Conservation (phyloP, 306 rosid genomes). For the Cyamopsis tetragonoloba region DNA sequence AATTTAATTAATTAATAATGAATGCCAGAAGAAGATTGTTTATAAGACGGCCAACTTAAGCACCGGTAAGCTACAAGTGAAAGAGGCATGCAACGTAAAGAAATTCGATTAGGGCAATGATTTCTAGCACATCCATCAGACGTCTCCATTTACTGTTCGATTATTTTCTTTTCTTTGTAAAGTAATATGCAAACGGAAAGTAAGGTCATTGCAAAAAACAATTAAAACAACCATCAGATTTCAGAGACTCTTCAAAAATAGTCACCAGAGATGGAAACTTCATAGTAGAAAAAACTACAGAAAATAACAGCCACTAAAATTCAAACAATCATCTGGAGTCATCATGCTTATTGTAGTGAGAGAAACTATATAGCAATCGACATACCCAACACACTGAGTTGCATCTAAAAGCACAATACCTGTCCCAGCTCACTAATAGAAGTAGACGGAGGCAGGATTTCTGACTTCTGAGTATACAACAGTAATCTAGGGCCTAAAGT, state of each 20-base stretch:
- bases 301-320: background rate
- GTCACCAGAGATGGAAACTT: background rate
- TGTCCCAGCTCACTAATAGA: background rate
- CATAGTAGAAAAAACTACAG: background rate
- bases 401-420: background rate
- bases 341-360: background rate
- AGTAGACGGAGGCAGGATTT: background rate
- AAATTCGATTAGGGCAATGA: conserved; percentile 2
- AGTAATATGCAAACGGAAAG: background rate
- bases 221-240: background rate
- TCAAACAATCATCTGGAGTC: background rate
- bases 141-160: background rate
- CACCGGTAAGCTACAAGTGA: background rate
- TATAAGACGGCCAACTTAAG: background rate
- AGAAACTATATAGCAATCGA: background rate
- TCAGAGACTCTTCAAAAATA: background rate
- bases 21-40: too few relatives aligned
- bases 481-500: background rate
- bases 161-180: background rate
- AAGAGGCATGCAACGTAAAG: background rate
- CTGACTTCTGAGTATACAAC: background rate
- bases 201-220: background rate
- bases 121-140: background rate
- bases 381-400: background rate
- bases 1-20: too few relatives aligned